Base-by-base conservation (phyloP, 768 basidiomycete species). In the Macrolepiota fuliginosa region DNA sequence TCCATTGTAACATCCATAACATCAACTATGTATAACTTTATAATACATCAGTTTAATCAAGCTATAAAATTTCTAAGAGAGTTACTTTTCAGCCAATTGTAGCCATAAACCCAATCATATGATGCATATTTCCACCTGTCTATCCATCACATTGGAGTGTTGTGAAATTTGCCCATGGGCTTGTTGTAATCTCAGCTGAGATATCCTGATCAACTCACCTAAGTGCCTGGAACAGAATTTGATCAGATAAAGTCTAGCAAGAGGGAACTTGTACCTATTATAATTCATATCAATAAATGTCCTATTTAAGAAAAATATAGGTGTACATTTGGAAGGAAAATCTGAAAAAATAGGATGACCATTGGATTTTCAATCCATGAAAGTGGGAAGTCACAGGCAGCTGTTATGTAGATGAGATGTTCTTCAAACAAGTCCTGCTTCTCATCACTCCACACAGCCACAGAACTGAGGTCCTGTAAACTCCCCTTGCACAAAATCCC, bases 321-420 rank as follows among this genome's bases (percentile, higher is more conserved):
- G n/a, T n/a, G n/a, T n/a, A n/a, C n/a, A n/a, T n/a, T n/a, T 12
- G 75, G 74, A 17, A 77, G 49, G 57, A 77, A 76, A 1, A 68
- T 63, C 15, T 71, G 61, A 45, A 68, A 69, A 50, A 79, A 67
- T 2, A 49, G 27, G 50, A 75, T 58, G 56, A 68, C 74, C 32
- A 73, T 74, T 1, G 71, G 70, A 64, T 77, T 77, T 22, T 74
- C 70, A 15, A 77, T 71, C 75, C 75, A 79, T 2, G 67, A 67
- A 0, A 79, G 67, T 12, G 76, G 66, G 17, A 78, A 66, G 0
- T 70, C 71, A 36, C 68, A 70, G 13, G 75, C 70, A 11, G 73
- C 74, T 37, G 74, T 77, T 1, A 77, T 40, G 17, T 2, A 40
- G 17, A 40, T 13, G 3, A 40, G 39, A 12, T 40, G 10, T 17